Evolutionary conservation across 345 rosid genomes (phyloP).

Genomic region (Hypericum perforatum): DNA sequence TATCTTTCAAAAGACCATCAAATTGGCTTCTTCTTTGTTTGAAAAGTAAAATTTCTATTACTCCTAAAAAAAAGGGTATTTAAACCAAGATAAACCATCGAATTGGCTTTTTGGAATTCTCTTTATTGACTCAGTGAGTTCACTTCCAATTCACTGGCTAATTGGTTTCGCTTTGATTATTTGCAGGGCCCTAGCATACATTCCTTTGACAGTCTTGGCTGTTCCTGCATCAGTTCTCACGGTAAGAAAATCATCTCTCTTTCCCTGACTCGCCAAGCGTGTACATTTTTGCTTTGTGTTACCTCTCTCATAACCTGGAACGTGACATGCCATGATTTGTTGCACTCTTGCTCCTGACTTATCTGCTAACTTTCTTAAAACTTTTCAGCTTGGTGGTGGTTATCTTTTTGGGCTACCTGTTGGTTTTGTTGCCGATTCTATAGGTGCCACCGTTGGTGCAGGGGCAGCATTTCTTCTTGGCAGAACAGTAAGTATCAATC

Average conservation of each 20-base stretch:
- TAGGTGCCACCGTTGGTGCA: conserved; percentile 22
- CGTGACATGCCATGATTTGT: neutral
- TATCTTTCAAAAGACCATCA: too few species aligned
- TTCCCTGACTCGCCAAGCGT: neutral
- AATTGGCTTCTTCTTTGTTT: too few species aligned
- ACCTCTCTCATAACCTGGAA: neutral
- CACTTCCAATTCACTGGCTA: neutral
- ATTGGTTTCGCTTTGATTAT: neutral
- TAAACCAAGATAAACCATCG: too few species aligned
- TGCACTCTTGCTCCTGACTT: neutral
- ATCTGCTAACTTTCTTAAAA: neutral
- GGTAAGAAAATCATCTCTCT: conserved; percentile 19
- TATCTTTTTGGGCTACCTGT: conserved; percentile 20
- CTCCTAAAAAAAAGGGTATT: too few species aligned
- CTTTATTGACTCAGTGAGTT: too few species aligned
- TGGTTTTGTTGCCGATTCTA: conserved; percentile 20
- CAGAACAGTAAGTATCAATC: conserved; percentile 20
- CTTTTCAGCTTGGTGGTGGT: conserved; percentile 21
- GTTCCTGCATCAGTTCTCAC: conserved; percentile 54
- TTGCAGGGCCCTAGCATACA: conserved; percentile 36
- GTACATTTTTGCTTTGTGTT: neutral
- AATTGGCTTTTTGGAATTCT: too few species aligned
- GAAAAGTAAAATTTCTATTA: too few species aligned
- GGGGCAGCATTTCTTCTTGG: conserved; percentile 26
- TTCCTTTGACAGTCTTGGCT: conserved; percentile 41